These are phyloP conservation scores for Medicago lupulina DNA, from an alignment of 306 rosid genomes.

Conservation along the genomic window DNA sequence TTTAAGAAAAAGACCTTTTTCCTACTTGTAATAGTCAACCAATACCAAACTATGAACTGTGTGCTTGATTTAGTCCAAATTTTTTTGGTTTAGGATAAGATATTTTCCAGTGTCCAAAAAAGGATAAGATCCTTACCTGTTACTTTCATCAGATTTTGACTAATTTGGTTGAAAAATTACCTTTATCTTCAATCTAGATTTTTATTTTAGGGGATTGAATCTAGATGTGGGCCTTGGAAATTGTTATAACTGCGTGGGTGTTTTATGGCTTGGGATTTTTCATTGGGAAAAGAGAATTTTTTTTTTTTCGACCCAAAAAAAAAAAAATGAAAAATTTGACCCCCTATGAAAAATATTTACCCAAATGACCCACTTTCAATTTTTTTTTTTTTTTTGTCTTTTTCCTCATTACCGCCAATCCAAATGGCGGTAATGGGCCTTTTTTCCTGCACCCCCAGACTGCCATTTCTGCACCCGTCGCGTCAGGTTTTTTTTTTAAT, in stretches of 20 bases:
- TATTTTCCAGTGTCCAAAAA: background rate
- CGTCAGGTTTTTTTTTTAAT: too few relatives aligned
- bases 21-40: background rate
- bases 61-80: slow-evolving; percentile 22
- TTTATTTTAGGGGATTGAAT: background rate
- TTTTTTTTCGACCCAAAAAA: too few relatives aligned
- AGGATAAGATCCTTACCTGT: slow-evolving; percentile 13
- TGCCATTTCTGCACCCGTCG: too few relatives aligned
- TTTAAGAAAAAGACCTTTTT: slow-evolving; percentile 18
- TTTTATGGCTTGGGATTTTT: background rate
- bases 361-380: too few relatives aligned
- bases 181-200: slow-evolving; percentile 42
- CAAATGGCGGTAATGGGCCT: too few relatives aligned
- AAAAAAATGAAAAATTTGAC: too few relatives aligned
- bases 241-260: background rate
- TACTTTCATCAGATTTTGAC: slow-evolving; percentile 32
- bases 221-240: slow-evolving; percentile 28
- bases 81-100: slow-evolving; percentile 7
- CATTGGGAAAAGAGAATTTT: too few relatives aligned
- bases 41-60: background rate
- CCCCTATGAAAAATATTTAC: too few relatives aligned
- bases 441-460: too few relatives aligned
- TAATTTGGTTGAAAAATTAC: background rate
- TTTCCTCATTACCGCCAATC: too few relatives aligned
- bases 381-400: too few relatives aligned